These are phyloP conservation scores for Polytrichum formosum DNA, from an alignment of 225 moss, liverwort and hornwort genomes.

Conservation along the genomic window DNA sequence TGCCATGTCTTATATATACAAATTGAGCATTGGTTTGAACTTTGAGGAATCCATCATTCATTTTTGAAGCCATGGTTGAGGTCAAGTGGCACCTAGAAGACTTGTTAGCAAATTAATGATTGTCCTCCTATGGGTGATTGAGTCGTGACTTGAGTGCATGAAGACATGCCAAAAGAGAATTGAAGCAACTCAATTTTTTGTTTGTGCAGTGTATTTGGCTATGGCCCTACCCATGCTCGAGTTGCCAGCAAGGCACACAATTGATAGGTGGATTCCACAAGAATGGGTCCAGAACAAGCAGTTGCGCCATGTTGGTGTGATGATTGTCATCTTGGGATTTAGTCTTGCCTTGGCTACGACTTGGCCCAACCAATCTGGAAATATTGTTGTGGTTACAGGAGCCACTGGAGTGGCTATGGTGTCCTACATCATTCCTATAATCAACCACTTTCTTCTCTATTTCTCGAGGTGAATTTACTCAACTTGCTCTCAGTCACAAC, in stretches of 20 bases:
- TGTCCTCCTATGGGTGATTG: too few relatives aligned
- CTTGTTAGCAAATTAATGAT: too few relatives aligned
- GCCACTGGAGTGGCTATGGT: constrained; percentile 66
- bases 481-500: too few relatives aligned
- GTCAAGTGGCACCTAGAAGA: too few relatives aligned
- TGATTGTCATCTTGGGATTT: constrained; percentile 20
- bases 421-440: constrained; percentile 52
- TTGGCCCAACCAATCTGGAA: constrained; percentile 34
- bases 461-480: constrained; percentile 6
- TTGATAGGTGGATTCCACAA: constrained; percentile 50
- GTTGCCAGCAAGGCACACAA: constrained; percentile 49
- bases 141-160: too few relatives aligned
- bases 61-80: too few relatives aligned
- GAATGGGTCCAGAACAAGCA: constrained; percentile 4
- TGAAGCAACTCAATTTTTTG: not conserved
- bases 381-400: constrained; percentile 41
- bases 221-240: constrained; percentile 30
- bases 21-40: too few relatives aligned
- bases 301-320: constrained; percentile 24
- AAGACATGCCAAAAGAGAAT: too few relatives aligned
- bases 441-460: constrained; percentile 52
- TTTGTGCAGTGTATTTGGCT: constrained; percentile 44
- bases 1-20: too few relatives aligned
- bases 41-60: too few relatives aligned
- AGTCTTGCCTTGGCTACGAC: constrained; percentile 30